Evolutionary conservation across 352 stramenopile genomes (phyloP), one percentile per base, ranked within the genome.

Genomic region (Pythium insidiosum): DNA sequence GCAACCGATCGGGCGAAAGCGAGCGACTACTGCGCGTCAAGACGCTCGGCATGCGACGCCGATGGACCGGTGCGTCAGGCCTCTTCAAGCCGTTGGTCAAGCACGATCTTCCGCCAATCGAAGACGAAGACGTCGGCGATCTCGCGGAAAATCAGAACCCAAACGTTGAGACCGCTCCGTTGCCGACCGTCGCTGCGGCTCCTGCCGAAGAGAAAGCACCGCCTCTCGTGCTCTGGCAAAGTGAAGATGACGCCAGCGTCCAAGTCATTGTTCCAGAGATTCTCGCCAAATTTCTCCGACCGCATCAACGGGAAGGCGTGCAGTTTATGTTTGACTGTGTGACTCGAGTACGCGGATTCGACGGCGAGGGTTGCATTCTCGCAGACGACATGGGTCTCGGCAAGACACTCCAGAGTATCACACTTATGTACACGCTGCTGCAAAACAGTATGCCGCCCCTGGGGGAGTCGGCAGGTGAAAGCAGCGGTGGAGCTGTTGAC

Each of bases 241-340:
- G 73, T 39, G 59, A 83, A 41, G 77, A 82, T 1, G 54, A 92
- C 30, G 56, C 68, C 2, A 51, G 79, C 5, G 31, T 76, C 18
- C 70, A 79, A 28, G 72, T 93, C 5, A 73, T 95, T 23, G 82
- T 96, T 12, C 81, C 87, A 7, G 76, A 89, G 21, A 86, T 97
- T 20, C 73, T 99, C 5, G 86, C 86, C 47, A 98, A 97, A 45
- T 97, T 89, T 56, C 57, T 99, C 26, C 85, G 95, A 19, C 94
- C 94, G 35, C 95, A 99, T 70, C 91, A 98, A 65, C 76, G 92
- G 18, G 94, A 98, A 63, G 95, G 94, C 25, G 94, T 99, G 37
- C 71, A 95, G 61, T 99, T 99, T 55, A 95, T 98, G 78, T 98
- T 97, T 50, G 86, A 99, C 50, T 98, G 93, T 70, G 89, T 93